These are phyloP conservation scores for Hypoxylon sp. DNA, from an alignment of 2,329 filamentous ascomycete genomes.

Conservation along the genomic window DNA sequence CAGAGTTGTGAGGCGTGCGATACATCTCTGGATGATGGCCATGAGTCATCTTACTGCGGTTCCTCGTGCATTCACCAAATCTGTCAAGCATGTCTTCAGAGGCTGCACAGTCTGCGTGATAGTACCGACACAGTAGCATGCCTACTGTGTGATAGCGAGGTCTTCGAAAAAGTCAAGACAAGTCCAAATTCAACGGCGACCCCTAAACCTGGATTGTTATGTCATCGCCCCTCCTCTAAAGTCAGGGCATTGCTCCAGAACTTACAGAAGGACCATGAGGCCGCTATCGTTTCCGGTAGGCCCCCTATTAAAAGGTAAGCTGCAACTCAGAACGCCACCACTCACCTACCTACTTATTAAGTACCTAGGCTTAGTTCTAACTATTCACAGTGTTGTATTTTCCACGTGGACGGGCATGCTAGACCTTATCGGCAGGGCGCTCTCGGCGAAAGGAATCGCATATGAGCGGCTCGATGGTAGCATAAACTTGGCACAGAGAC, in stretches of 20 bases:
- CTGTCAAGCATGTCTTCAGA: constrained; percentile 11
- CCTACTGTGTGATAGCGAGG: not conserved
- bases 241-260: constrained; percentile 19
- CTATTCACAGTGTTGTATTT: constrained; percentile 13
- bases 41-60: not conserved
- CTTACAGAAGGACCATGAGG: constrained; percentile 4
- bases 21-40: not conserved
- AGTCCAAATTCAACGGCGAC: not conserved
- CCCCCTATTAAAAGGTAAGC: constrained; percentile 15
- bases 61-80: constrained; percentile 21
- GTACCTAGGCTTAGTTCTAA: too few species aligned
- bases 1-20: constrained; percentile 9
- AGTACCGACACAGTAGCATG: not conserved
- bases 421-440: constrained; percentile 17
- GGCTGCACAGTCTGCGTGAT: not conserved
- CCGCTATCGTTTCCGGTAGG: not conserved
- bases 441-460: constrained; percentile 7
- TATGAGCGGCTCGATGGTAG: constrained; percentile 25
- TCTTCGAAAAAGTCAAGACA: not conserved
- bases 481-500: constrained; percentile 9
- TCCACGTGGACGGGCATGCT: constrained; percentile 24
- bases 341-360: not conserved
- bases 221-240: constrained; percentile 21
- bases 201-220: not conserved
- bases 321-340: not conserved